Evolutionary conservation across 2,329 filamentous ascomycete genomes (phyloP), one percentile per base, ranked within the genome.

Genomic region (Fusarium scirpi): DNA sequence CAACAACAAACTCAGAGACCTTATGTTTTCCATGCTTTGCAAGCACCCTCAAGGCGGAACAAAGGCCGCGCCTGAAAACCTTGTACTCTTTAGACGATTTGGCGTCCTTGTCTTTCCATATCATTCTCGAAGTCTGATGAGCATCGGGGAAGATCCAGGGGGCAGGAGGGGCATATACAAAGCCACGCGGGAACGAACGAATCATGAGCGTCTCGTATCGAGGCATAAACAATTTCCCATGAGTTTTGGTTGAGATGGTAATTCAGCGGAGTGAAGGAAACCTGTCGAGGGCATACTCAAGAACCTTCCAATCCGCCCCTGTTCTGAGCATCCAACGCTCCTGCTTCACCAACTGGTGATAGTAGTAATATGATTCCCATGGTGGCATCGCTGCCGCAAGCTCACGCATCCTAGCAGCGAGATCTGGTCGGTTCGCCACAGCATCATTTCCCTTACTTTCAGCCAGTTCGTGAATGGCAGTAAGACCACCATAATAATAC

Each of bases 131-230:
- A 4, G 13, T 3, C 3, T 2, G 2, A 4, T 5, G 4, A 4
- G 4, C 9, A 1, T 38, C 18, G 8, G 10, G 32, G 76, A 18
- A 73, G 71, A 3, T 77, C 77, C 22, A 80, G 72, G 6, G 79
- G 79, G 3, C 3, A 4, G 34, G 34, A 12, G 12, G 18, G 7
- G 34, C 3, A 59, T 83, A 82, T 32, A 78, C 78, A 46, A 84
- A 83, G 5, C 79, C 79, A 5, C 58, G 52, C 0, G 81, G 81
- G 15, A 84, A 78, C 5, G 77, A 75, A 8, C 81, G 80, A 30
- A 82, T 81, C 71, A 81, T 81, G 2, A 82, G 82, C 0, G 83
- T 84, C 20, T 81, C 69, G 45, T 83, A 84, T 0, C 79, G 45
- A 1, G 82, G 81, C 3, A 67, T 58, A 29, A 80, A 78, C 1